A percentile compares a stretch with the other conserved stretches of the same genome.
phyloP scores from a whole-genome alignment of 1,284 basidiomycete genomes.

The Apiotrichum gracile region DNA sequence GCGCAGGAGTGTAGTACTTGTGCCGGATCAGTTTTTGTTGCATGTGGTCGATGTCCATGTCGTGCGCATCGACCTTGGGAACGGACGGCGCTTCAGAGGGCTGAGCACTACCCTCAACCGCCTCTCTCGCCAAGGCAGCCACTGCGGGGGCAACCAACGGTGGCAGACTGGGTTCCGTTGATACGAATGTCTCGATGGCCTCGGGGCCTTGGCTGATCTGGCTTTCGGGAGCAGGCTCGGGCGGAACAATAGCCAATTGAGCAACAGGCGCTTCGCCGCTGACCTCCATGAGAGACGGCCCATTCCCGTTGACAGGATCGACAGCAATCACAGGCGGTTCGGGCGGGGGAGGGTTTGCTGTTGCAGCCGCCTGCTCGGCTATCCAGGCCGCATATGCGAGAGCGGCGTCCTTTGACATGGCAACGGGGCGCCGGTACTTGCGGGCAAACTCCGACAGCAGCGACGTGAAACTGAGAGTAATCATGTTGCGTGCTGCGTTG shows the following conservation, averaged over 20 bases:
- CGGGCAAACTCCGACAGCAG: conserved; percentile 84
- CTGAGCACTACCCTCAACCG: neutral
- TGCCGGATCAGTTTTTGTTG: conserved; percentile 78
- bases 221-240: neutral
- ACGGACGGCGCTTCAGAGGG: neutral
- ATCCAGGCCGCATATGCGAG: conserved; percentile 11
- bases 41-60: conserved; percentile 89
- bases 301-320: neutral
- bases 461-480: conserved; percentile 81
- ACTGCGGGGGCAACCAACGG: neutral
- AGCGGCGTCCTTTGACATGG: conserved; percentile 56
- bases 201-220: neutral
- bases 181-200: neutral
- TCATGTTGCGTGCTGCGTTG: conserved; percentile 66
- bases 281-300: neutral
- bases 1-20: conserved; percentile 77
- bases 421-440: conserved; percentile 87
- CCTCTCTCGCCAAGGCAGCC: neutral
- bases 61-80: conserved; percentile 47
- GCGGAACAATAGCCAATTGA: neutral
- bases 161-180: neutral
- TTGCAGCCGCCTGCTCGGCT: conserved; percentile 16
- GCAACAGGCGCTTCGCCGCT: neutral
- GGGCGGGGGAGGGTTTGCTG: neutral
- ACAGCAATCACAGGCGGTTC: neutral